phyloP scores from a whole-genome alignment of 129 eudicot species.

The Tagetes erecta region DNA sequence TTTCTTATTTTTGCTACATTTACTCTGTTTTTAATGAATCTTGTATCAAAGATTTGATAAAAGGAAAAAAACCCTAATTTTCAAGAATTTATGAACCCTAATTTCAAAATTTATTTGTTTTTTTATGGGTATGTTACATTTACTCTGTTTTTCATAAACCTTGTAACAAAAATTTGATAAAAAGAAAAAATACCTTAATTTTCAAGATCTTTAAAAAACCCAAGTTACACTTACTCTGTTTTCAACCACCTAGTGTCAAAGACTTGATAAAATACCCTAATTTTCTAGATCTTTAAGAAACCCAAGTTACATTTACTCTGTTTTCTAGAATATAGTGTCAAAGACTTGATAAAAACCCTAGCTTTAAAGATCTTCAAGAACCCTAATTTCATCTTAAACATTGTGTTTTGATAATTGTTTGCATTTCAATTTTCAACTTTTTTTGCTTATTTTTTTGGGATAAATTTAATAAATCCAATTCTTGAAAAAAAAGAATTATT shows the following conservation, averaged over 20 bases:
- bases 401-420: not conserved
- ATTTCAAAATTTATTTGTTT: not conserved
- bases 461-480: not conserved
- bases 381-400: not conserved
- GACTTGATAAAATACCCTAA: no score
- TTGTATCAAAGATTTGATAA: not conserved
- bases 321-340: no score
- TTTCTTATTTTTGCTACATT: not conserved
- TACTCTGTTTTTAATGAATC: not conserved
- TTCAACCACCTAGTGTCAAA: no score
- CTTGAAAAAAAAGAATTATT: not conserved
- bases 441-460: not conserved
- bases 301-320: slow-evolving; percentile 32
- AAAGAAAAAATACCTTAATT: no score
- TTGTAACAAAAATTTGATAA: no score
- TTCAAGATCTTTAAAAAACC: no score
- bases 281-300: no score
- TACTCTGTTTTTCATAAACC: no score
- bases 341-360: no score
- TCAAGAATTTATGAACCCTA: not conserved
- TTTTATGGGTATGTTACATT: no score
- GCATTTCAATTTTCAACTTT: not conserved
- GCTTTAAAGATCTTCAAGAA: not conserved
- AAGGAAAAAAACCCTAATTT: not conserved
- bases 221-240: no score